Evolutionary conservation across 129 eudicot species (phyloP).

Genomic region (Ambrosia trifida): DNA sequence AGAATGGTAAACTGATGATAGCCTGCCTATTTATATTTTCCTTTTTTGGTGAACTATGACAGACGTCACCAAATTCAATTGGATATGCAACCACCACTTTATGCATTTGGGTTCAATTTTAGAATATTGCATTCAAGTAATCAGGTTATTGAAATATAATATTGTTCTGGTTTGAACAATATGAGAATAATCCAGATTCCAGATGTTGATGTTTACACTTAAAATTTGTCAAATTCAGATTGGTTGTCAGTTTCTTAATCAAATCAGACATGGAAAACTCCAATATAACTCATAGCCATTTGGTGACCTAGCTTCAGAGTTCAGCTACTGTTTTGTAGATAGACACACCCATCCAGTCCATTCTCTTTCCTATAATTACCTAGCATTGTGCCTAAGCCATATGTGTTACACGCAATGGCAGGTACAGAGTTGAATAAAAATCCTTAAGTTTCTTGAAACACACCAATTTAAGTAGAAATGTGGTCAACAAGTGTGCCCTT

Average conservation of each 20-base stretch:
- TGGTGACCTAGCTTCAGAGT: not conserved
- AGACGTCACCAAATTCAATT: not conserved
- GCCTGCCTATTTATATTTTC: slow-evolving; percentile 6
- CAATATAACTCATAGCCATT: not conserved
- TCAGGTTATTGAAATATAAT: not conserved
- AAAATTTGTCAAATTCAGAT: not conserved
- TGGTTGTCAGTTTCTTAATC: not conserved
- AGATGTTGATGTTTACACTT: not conserved
- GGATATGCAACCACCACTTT: not conserved
- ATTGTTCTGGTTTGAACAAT: not conserved
- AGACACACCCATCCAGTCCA: not conserved
- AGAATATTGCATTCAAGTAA: not conserved
- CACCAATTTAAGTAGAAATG: slow-evolving; percentile 1
- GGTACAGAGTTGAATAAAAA: slow-evolving; percentile 1
- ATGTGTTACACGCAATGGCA: slow-evolving; percentile 5
- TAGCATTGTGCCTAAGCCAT: not conserved
- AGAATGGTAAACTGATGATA: not conserved
- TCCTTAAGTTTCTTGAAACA: slow-evolving; percentile 11
- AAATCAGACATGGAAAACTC: not conserved
- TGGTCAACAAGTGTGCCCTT: slow-evolving; percentile 9
- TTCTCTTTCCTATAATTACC: not conserved
- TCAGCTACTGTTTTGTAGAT: not conserved
- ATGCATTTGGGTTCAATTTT: not conserved
- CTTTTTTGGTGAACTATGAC: not conserved
- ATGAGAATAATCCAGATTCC: not conserved